Base-by-base conservation (phyloP, 257 asterid genomes). In the Scutellaria baicalensis region DNA sequence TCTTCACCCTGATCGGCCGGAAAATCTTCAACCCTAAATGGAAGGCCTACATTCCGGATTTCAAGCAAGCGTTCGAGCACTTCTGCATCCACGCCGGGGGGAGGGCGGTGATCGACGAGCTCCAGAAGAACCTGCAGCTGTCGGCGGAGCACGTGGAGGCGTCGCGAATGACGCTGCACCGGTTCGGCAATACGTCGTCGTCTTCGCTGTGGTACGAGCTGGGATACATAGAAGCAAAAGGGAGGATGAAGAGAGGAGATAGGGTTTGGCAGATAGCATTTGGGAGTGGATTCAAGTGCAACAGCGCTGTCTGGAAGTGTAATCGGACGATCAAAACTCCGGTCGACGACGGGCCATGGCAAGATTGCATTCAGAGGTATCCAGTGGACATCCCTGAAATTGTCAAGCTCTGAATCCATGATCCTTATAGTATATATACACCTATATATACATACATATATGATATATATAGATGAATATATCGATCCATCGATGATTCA, bases 261-360 rank as follows among this genome's bases (percentile, higher is more conserved):
- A 73, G 87, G 6, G 69, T 86, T 1, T 83, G 92, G 87, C 89
- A 86, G 75, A 83, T 86, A 2, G 91, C 87, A 0, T 85, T 85
- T 48, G 90, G 87, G 8, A 84, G 87, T 65, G 89, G 89, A n/a
- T 84, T 84, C 11, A 84, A 82, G 77, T 85, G 91, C 31, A 86
- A 86, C 80, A 83, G 85, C 54, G 92, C 87, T 0, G 91, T 85
- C 0, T 85, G 91, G 91, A 85, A 85, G n/a, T 83, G 91, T 39
- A 86, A 86, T 65, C 73, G 84, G 21, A 77, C 83, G 11, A 70
- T 83, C 39, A 81, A 79, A 35, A 59, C 87, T 17, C 79, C 91
- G 35, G 9, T 66, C 3, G 85, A 80, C 3, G 85, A 80, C 6
- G 86, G 89, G 9, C 85, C 91, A 0, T 86, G 91, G 89, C 12